Percentiles rank a stretch among this genome's conserved stretches.
Evolutionary conservation across 106 monocot genomes (phyloP).

Genomic region (Phalaenopsis equestris): DNA sequence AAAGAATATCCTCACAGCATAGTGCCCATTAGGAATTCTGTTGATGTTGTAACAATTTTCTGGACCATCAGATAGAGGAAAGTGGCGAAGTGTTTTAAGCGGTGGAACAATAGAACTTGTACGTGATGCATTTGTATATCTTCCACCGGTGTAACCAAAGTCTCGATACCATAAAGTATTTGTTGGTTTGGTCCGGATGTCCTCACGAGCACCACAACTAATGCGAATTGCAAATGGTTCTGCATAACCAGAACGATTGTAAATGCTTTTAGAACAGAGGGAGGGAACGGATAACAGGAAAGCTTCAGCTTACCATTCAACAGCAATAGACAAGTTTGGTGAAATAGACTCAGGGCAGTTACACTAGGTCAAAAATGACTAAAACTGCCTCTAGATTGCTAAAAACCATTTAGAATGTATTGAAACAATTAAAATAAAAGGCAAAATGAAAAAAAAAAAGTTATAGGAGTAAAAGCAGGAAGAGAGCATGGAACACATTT

Average conservation of each 20-base stretch:
- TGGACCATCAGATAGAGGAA: constrained; percentile 89
- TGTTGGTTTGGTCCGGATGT: constrained; percentile 45
- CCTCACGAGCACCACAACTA: constrained; percentile 77
- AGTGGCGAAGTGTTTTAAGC: constrained; percentile 82
- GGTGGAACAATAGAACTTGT: constrained; percentile 60
- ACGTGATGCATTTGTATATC: constrained; percentile 46
- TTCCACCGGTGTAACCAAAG: constrained; percentile 88
- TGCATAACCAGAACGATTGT: constrained; percentile 21
- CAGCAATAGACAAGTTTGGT: not conserved
- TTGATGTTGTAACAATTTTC: constrained; percentile 91
- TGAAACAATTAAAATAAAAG: no score
- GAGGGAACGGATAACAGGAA: not conserved
- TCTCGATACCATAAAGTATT: constrained; percentile 78
- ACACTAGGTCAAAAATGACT: not conserved
- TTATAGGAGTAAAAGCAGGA: no score
- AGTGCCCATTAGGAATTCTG: constrained; percentile 59
- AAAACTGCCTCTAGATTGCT: not conserved
- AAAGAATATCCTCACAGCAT: constrained; percentile 70
- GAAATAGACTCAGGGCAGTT: not conserved
- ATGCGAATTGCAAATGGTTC: constrained; percentile 79
- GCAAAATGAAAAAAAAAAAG: no score
- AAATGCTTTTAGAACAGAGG: not conserved
- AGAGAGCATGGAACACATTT: no score
- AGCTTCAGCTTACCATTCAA: not conserved
- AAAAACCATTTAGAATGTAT: no score